These are phyloP conservation scores for Venturia aucupariae DNA, from an alignment of 2,329 filamentous ascomycete genomes.

Conservation along the genomic window DNA sequence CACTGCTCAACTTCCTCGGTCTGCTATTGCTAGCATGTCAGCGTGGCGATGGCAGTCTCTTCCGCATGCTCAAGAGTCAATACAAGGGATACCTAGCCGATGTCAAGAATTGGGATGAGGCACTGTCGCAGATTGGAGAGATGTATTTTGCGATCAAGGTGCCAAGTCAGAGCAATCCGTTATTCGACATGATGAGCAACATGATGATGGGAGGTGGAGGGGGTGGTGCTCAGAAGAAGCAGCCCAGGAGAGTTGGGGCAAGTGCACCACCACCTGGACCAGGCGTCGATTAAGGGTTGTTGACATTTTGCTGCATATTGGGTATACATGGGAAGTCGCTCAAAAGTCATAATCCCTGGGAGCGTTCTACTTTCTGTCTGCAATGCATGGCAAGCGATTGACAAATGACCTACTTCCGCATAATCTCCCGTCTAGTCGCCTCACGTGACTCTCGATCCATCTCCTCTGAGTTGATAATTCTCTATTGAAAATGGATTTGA, in stretches of 20 bases:
- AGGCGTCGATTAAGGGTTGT: neutral
- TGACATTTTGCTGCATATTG: neutral
- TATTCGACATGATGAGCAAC: constrained; percentile 97
- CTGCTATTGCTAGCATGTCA: constrained; percentile 77
- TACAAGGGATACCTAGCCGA: constrained; percentile 75
- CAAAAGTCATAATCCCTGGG: neutral
- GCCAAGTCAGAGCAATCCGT: constrained; percentile 79
- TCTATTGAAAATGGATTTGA: too few relatives aligned
- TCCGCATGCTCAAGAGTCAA: constrained; percentile 70
- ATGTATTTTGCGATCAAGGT: constrained; percentile 94
- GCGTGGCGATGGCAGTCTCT: constrained; percentile 67
- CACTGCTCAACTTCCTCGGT: constrained; percentile 90
- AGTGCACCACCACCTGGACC: constrained; percentile 1
- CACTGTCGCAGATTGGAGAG: constrained; percentile 79
- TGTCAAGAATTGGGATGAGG: constrained; percentile 63
- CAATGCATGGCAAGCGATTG: neutral
- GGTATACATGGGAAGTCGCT: neutral
- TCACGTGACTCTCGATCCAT: too few relatives aligned
- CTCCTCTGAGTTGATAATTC: too few relatives aligned
- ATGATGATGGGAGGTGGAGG: constrained; percentile 72
- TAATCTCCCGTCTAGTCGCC: too few relatives aligned
- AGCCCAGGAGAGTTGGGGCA: constrained; percentile 38
- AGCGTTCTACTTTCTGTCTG: neutral
- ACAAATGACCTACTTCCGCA: too few relatives aligned
- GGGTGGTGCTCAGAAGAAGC: constrained; percentile 39